Conservation (phyloP, 306 rosid species). For the Styphnolobium japonicum region DNA sequence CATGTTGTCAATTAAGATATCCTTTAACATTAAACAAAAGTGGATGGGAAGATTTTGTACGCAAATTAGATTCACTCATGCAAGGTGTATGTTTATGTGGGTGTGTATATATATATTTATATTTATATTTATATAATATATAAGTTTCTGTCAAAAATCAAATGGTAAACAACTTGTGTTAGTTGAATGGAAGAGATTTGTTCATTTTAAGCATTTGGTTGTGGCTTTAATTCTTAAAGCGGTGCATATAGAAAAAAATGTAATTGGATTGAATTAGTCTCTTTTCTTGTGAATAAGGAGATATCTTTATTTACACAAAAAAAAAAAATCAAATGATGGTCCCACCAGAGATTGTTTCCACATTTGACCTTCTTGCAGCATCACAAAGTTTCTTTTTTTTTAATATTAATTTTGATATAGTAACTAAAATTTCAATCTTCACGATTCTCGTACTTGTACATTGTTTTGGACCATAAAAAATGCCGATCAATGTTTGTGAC, state of each 20-base stretch:
- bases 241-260: too few relatives aligned
- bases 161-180: too few relatives aligned
- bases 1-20: conserved; percentile 25
- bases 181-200: too few relatives aligned
- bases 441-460: neutral
- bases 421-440: conserved; percentile 20
- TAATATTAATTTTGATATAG: neutral
- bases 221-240: too few relatives aligned
- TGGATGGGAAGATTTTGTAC: conserved; percentile 43
- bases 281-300: too few relatives aligned
- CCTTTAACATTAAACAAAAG: conserved; percentile 24
- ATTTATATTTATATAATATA: too few relatives aligned
- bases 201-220: too few relatives aligned
- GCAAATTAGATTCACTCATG: conserved; percentile 50
- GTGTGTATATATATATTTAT: neutral
- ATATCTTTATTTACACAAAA: too few relatives aligned
- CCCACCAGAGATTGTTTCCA: conserved; percentile 29
- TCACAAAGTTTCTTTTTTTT: too few relatives aligned
- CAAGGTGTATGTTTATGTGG: conserved; percentile 24
- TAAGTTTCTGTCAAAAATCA: conserved; percentile 6
- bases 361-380: conserved; percentile 29
- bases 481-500: conserved; percentile 21
- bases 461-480: neutral
- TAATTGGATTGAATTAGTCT: too few relatives aligned
- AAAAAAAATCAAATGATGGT: conserved; percentile 29